Evolutionary conservation across 192 early-diverging fungal species (phyloP), one percentile per base, ranked within the genome.

Genomic region (Backusella sp.): DNA sequence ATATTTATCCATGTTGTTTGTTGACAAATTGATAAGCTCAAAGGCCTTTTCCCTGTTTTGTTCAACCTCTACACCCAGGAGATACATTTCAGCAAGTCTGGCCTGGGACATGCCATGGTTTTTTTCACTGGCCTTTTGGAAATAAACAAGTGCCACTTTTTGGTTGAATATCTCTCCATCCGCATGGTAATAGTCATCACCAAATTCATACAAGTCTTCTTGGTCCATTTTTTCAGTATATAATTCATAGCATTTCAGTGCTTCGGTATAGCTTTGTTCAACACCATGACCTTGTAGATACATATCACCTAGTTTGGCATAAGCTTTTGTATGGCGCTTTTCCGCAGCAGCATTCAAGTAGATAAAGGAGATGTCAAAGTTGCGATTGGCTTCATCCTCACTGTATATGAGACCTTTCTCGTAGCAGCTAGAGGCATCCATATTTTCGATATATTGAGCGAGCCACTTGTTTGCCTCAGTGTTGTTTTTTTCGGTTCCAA

Each of bases 401-500:
- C 91, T 90, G 77, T 92, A 96, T 49, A 91, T 93, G 70, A 88
- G 91, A 6, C 93, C 94, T 23, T 93, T 80, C 77, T 88, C 87
- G 84, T 76, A 88, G 72, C 87, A 83, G n/a, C 80, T 84, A 44
- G 91, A 85, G 17, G 88, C 79, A 77, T 93, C 90, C 76, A 89
- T 87, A 49, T 89, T 82, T 44, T 88, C 73, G 6, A 92, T 91
- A 26, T 92, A 89, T 68, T 84, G 80, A 28, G 88, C 79, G 70
- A 93, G 87, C 82, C 93, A 88, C 26, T 89, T 77, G 73, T 87
- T 90, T 36, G 86, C 74, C 15, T 86, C 72, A 34, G 44, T 42
- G 14, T 82, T 67, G 56, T 90, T 83, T 68, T 79, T 80, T 36
- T 75, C 73, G 6, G 84, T 72, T 19, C 94, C 94, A 67, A 92